Evolutionary conservation across 164 flowering plant species (phyloP).

Genomic region (Umbilicus rupestris): DNA sequence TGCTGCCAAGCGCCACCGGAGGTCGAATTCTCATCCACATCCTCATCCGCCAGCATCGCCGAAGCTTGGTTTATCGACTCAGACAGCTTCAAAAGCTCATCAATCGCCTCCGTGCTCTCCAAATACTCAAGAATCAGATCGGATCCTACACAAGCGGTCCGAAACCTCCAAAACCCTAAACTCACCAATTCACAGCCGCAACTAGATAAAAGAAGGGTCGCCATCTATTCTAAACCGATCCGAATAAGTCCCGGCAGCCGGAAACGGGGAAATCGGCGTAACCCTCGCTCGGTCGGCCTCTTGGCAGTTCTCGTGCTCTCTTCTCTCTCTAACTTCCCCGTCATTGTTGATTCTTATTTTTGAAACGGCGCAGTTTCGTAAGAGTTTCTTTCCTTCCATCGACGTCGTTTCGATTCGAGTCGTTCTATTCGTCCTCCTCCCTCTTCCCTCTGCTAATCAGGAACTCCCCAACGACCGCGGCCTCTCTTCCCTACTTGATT

Average conservation of each 20-base stretch:
- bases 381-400: too few relatives aligned
- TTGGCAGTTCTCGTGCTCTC: neutral
- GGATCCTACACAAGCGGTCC: too few relatives aligned
- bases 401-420: too few relatives aligned
- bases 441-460: too few relatives aligned
- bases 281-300: neutral
- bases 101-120: slow-evolving; percentile 8
- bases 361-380: too few relatives aligned
- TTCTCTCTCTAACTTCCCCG: too few relatives aligned
- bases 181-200: neutral
- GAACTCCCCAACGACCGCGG: too few relatives aligned
- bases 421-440: too few relatives aligned
- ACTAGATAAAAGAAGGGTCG: neutral
- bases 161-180: neutral
- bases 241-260: neutral
- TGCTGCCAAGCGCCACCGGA: slow-evolving; percentile 70
- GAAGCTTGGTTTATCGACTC: slow-evolving; percentile 8
- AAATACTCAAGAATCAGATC: neutral
- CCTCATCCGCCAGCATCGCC: slow-evolving; percentile 14
- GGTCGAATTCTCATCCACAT: slow-evolving; percentile 37
- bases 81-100: slow-evolving; percentile 9
- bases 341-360: too few relatives aligned
- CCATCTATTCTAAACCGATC: neutral
- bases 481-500: too few relatives aligned
- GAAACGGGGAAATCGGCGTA: neutral